Evolutionary conservation across 306 rosid species (phyloP).

Genomic region (Fragaria iinumae): DNA sequence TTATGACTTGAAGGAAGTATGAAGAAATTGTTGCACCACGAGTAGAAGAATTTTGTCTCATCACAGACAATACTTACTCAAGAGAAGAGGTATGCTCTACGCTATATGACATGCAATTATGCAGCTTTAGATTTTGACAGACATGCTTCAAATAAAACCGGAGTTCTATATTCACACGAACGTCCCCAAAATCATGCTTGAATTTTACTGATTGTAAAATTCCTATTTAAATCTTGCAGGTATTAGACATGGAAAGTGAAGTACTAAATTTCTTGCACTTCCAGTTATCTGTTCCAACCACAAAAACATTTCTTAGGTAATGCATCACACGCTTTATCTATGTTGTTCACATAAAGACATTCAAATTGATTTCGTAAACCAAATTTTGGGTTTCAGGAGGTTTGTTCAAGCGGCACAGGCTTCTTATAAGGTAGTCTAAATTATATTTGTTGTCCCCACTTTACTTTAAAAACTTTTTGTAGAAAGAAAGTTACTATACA

Average conservation of each 20-base stretch:
- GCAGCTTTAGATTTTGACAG: not conserved
- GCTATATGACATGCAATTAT: not conserved
- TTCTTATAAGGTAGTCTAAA: conserved; percentile 51
- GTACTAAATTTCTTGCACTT: conserved; percentile 63
- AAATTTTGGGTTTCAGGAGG: conserved; percentile 57
- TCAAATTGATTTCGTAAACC: conserved; percentile 8
- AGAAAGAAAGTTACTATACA: not conserved
- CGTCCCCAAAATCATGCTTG: conserved; percentile 13
- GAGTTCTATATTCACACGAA: not conserved
- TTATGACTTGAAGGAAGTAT: conserved; percentile 60
- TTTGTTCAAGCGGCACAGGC: conserved; percentile 77
- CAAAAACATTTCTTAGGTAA: conserved; percentile 89
- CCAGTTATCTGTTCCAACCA: conserved; percentile 74
- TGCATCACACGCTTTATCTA: conserved; percentile 9
- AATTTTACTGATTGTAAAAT: conserved; percentile 8
- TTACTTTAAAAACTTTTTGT: not conserved
- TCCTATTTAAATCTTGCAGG: conserved; percentile 42
- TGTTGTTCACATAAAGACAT: conserved; percentile 5
- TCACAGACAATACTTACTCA: conserved; percentile 79
- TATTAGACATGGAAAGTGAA: conserved; percentile 71
- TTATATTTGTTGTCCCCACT: conserved; percentile 1
- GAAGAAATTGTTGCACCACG: conserved; percentile 85
- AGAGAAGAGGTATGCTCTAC: conserved; percentile 56
- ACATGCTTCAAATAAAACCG: not conserved
- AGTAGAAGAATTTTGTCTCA: conserved; percentile 78